Base-by-base conservation (phyloP, 441 rosid genomes). In the Adansonia gregorii region DNA sequence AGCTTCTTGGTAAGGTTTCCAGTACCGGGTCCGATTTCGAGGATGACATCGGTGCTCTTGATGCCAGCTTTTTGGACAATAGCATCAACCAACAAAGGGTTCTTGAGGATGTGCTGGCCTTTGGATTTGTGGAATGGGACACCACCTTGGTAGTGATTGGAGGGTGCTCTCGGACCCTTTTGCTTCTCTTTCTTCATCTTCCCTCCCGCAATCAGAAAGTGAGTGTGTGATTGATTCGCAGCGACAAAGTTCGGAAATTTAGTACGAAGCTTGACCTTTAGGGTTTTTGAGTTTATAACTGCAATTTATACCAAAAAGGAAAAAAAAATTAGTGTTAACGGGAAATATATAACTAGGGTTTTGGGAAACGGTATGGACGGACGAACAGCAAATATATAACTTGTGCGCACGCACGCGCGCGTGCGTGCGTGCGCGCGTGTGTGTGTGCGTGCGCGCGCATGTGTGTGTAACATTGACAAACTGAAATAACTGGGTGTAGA, bases 1-100 rank as follows among this genome's bases (percentile, higher is more conserved):
- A 94, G 98, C 88, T 93, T 94, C 87, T 87, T 92, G 46, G 98
- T 94, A 20, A 94, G 87, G 66, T 94, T 93, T 35, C 98, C 98
- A 19, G 98, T 93, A 81, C 97, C 97, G 4, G 97, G 97, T 81
- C 97, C 97, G 54, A 93, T 94, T 86, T 94, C 97, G 66, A 94
- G 97, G 49, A 94, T 86, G 73, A 89, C 88, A 74, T 93, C 98
- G 46, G 97, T 94, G 85, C 84, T 76, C 82, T 89, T 88, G 81
- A 94, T 93, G 22, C 97, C 97, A 2, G 97, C 93, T 78, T 91
- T 94, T 82, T 94, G 91, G 58, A 94, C 94, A 3, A 94, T 93
- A 20, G 93, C 72, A 77, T 92, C 98, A 0, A 94, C 98, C 14
- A 94, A 84, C 56, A 91, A 41, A 35, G 98, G 98, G 81, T 93